A percentile compares a stretch with the other conserved stretches of the same genome.
phyloP scores from a whole-genome alignment of 305 asterid species.

The Striga hermonthica region DNA sequence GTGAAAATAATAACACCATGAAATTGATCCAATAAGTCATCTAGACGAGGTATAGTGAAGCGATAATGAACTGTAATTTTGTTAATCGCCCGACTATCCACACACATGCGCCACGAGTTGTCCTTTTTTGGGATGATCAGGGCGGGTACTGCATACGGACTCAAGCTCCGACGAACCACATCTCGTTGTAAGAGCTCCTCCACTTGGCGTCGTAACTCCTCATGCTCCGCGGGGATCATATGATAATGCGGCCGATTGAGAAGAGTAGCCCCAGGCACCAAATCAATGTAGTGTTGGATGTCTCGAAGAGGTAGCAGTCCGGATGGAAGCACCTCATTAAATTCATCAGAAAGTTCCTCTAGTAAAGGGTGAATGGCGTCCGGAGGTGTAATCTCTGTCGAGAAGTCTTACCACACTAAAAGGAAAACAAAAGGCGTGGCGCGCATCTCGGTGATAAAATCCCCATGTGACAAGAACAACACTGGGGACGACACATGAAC shows the following conservation, averaged over 20 bases:
- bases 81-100: not conserved
- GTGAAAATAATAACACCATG: too few relatives aligned
- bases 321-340: not conserved
- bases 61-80: not conserved
- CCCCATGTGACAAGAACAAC: not conserved
- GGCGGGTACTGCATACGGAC: not conserved
- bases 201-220: not conserved
- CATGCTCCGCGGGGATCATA: not conserved
- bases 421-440: not conserved
- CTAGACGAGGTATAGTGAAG: not conserved
- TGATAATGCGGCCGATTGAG: not conserved
- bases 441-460: not conserved
- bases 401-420: not conserved
- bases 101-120: not conserved
- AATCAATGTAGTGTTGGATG: not conserved
- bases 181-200: not conserved
- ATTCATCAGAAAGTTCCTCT: not conserved
- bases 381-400: too few relatives aligned
- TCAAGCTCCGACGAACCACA: not conserved
- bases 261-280: not conserved
- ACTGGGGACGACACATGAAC: too few relatives aligned
- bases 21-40: not conserved
- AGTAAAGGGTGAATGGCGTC: not conserved
- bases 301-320: not conserved
- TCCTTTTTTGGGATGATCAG: not conserved